Base-by-base conservation (phyloP, 1,139 yeast genomes). In the Geotrichum armillariae region DNA sequence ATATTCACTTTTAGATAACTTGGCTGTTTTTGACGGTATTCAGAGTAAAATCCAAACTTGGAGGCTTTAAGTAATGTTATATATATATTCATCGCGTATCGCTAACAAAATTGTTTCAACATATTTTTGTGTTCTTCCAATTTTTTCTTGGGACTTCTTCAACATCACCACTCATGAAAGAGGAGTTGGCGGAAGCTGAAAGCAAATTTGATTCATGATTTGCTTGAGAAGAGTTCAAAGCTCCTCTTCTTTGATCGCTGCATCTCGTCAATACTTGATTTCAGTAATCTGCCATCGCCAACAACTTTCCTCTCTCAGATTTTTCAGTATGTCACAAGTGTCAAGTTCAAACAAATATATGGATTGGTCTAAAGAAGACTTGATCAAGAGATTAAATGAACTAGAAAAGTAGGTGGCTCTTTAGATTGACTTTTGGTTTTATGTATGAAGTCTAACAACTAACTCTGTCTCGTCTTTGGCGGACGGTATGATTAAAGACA, bases 1-100 rank as follows among this genome's bases (percentile, higher is more conserved):
- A 64, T 88, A 85, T 58, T 73, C 82, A 4, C 91, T 95, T 1
- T 63, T 86, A 41, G 83, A 83, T 56, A 84, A 86, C 58, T 67
- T 82, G 18, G 72, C 82, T 48, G 74, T 83, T 0, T 86, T 79
- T 64, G 91, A 88, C 63, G 95, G 93, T 2, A 71, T 82, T 7
- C 65, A 70, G 21, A 76, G 85, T 18, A 69, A 70, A 32, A 74
- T 82, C 50, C 75, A 72, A 21, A 75, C 75, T 49, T 80, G 78
- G 73, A 78, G 74, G 59, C 64, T 79, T 18, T 73, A 63, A 43
- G 4, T 34, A 17, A 8, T 31, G 7, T 8, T 14, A 14, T 14
- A 31, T 14, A 5, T 31, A 5, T 31, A 8, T 14, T 12, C 34
- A n/a, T n/a, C n/a, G n/a, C n/a, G n/a, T n/a, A n/a, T n/a, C n/a